phyloP scores from a whole-genome alignment of 2,329 filamentous ascomycete species.

The Stromatinia cepivora region DNA sequence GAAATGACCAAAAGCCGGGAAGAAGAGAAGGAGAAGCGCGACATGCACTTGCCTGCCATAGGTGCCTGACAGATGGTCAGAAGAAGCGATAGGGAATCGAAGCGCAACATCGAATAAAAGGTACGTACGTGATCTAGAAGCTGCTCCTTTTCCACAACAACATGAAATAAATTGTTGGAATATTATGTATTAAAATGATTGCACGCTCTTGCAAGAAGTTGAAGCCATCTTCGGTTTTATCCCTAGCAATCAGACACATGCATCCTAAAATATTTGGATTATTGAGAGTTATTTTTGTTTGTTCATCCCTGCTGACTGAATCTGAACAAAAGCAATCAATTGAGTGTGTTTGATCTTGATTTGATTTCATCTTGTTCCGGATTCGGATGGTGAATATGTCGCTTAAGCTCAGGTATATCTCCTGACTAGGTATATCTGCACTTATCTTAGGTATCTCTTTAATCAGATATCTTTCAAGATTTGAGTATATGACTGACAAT shows the following conservation, averaged over 20 bases:
- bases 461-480: neutral
- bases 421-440: neutral
- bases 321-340: neutral
- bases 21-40: neutral
- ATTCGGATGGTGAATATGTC: neutral
- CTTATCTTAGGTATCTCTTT: neutral
- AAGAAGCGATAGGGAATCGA: neutral
- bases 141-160: neutral
- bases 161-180: neutral
- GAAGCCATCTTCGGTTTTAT: neutral
- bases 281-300: neutral
- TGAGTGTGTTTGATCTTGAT: neutral
- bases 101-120: neutral
- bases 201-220: neutral
- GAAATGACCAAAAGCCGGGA: neutral
- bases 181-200: neutral
- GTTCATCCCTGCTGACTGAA: accelerated
- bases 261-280: neutral
- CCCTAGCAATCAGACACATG: neutral
- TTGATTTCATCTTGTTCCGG: neutral
- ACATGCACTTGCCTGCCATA: neutral
- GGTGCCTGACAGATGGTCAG: neutral
- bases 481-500: neutral
- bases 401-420: neutral
- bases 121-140: neutral